These are phyloP conservation scores for Candida jianshihensis DNA, from an alignment of 805 yeast species.

Conservation along the genomic window DNA sequence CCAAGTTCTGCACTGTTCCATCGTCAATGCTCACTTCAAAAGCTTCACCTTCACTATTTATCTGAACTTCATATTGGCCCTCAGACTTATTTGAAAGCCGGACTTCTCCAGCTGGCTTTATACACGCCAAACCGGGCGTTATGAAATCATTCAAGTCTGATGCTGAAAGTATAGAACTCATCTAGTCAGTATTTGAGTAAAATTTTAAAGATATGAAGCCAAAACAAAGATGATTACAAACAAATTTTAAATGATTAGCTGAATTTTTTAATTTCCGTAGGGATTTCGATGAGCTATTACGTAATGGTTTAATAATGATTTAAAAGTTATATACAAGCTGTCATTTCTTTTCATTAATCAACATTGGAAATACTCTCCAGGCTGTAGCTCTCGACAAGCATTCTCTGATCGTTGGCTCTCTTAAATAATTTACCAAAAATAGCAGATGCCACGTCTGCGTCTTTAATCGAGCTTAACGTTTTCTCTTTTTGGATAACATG, in stretches of 20 bases:
- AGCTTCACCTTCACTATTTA: conserved; percentile 52
- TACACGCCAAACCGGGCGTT: conserved; percentile 89
- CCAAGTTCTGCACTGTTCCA: conserved; percentile 35
- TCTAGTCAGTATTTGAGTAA: too few relatives aligned
- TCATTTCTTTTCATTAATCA: too few relatives aligned
- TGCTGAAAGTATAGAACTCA: conserved; percentile 86
- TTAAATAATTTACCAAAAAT: conserved; percentile 47
- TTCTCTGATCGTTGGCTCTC: conserved; percentile 37
- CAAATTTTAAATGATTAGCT: too few relatives aligned
- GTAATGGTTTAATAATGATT: too few relatives aligned
- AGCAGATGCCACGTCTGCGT: conserved; percentile 47
- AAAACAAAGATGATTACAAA: too few relatives aligned
- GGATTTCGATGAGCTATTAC: too few relatives aligned
- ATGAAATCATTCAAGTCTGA: conserved; percentile 93
- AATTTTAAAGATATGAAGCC: too few relatives aligned
- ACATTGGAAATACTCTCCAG: conserved; percentile 25
- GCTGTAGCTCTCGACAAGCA: conserved; percentile 35
- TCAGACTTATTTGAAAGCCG: conserved; percentile 18
- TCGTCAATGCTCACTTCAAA: conserved; percentile 63
- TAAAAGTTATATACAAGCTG: too few relatives aligned
- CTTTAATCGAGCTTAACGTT: conserved; percentile 42
- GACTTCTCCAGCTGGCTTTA: conserved; percentile 66
- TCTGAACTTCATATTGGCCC: conserved; percentile 45
- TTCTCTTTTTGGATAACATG: conserved; percentile 51
- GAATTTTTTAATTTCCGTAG: too few relatives aligned